Evolutionary conservation across 2,329 filamentous ascomycete species (phyloP).

Genomic region (Colletotrichum echinochloae): DNA sequence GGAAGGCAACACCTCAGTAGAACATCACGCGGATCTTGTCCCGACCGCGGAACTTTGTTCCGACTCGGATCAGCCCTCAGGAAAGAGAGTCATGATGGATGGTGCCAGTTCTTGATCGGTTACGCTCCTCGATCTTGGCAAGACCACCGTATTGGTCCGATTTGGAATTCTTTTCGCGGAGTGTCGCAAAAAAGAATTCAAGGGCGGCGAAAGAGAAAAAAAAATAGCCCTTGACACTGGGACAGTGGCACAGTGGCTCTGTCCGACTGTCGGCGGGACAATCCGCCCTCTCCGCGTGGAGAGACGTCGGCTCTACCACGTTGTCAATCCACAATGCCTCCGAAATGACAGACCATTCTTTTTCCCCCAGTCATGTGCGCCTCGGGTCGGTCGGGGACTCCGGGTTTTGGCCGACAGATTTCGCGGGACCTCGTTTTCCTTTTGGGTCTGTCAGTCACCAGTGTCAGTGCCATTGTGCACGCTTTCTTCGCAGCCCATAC

Average conservation of each 20-base stretch:
- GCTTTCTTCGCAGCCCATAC: neutral
- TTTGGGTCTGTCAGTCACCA: neutral
- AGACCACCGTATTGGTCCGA: neutral
- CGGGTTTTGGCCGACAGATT: conserved; percentile 34
- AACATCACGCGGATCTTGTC: neutral
- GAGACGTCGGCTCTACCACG: conserved; percentile 38
- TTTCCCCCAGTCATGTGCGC: conserved; percentile 22
- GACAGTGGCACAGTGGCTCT: too few species aligned
- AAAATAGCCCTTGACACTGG: conserved; percentile 4
- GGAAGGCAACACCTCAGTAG: neutral
- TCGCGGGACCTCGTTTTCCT: neutral
- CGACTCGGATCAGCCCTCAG: neutral
- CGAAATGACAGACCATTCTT: conserved; percentile 33
- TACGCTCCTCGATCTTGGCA: neutral
- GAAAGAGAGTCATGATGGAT: neutral
- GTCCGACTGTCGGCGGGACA: conserved; percentile 13
- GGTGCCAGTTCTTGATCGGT: neutral
- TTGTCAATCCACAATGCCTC: conserved; percentile 36
- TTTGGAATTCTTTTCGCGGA: conserved; percentile 15
- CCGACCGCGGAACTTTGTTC: neutral
- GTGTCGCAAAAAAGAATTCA: neutral
- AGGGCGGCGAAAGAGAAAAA: conserved; percentile 13
- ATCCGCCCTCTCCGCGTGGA: conserved; percentile 31
- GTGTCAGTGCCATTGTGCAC: too few species aligned
- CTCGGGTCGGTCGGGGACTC: conserved; percentile 21